phyloP scores from a whole-genome alignment of 2,329 filamentous ascomycete species.

The Thyridium curvatum region DNA sequence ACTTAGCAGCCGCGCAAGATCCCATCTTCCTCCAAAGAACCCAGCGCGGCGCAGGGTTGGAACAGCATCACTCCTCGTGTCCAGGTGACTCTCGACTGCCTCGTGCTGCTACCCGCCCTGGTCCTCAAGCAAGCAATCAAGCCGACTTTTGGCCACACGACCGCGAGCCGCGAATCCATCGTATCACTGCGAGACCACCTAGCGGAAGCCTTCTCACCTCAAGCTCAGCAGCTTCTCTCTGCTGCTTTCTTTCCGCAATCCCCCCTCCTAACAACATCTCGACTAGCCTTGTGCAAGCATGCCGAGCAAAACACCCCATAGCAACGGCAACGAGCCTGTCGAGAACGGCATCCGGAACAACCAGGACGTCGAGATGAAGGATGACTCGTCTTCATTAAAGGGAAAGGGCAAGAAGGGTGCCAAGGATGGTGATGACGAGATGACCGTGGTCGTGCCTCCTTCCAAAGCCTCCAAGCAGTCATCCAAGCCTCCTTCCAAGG shows the following conservation, averaged over 20 bases:
- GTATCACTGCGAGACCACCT: too few species aligned
- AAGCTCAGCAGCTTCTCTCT: too few species aligned
- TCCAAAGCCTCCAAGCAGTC: conserved; percentile 58
- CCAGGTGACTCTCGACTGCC: too few species aligned
- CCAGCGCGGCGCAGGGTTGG: too few species aligned
- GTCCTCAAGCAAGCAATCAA: too few species aligned
- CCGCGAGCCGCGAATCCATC: background rate
- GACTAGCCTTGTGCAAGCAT: conserved; percentile 30
- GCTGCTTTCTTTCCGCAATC: background rate
- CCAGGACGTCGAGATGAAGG: conserved; percentile 66
- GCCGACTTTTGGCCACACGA: background rate
- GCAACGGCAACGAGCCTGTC: conserved; percentile 63
- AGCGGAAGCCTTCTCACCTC: too few species aligned
- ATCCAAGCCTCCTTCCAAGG: conserved; percentile 47
- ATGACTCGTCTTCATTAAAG: conserved; percentile 45
- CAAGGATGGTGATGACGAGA: conserved; percentile 69
- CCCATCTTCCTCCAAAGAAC: too few species aligned
- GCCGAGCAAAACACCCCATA: conserved; percentile 68
- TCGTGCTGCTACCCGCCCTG: too few species aligned
- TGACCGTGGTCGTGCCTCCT: conserved; percentile 74
- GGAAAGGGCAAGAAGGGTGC: conserved; percentile 56
- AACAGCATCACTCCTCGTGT: too few species aligned
- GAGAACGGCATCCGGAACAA: conserved; percentile 61
- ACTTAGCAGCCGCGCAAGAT: too few species aligned
- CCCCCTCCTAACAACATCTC: conserved; percentile 1